phyloP scores from a whole-genome alignment of 192 early-diverging fungal genomes.

The Thamnidium elegans region DNA sequence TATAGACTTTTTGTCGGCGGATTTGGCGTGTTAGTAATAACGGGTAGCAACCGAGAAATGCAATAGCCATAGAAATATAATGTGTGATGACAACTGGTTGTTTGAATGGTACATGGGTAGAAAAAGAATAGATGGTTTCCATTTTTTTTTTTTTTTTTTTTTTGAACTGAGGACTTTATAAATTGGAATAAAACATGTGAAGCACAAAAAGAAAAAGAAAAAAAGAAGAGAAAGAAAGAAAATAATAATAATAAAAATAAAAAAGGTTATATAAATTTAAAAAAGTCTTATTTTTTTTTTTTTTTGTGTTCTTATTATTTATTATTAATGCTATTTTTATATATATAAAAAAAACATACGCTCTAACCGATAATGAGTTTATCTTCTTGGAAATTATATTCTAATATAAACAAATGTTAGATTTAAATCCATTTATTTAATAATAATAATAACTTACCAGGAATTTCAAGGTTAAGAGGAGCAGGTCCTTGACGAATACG shows the following conservation, averaged over 20 bases:
- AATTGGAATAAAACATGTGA: neutral
- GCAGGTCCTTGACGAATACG: slow-evolving; percentile 98
- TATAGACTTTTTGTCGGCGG: slow-evolving; percentile 9
- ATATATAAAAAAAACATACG: neutral
- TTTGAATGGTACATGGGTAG: slow-evolving; percentile 22
- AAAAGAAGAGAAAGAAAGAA: slow-evolving; percentile 8
- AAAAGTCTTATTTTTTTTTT: neutral
- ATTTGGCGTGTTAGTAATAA: slow-evolving; percentile 37
- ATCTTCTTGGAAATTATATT: slow-evolving; percentile 68
- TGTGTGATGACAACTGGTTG: slow-evolving; percentile 47
- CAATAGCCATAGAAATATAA: slow-evolving; percentile 40
- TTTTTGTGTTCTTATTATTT: no score
- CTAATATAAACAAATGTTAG: slow-evolving; percentile 2
- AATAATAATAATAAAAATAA: neutral
- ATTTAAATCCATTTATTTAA: neutral
- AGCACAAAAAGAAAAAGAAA: neutral
- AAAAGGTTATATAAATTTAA: neutral
- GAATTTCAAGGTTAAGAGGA: slow-evolving; percentile 97
- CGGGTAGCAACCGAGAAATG: slow-evolving; percentile 40
- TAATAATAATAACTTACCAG: slow-evolving; percentile 49
- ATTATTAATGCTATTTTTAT: no score
- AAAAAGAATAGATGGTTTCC: slow-evolving; percentile 21
- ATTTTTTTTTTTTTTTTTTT: neutral
- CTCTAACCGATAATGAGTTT: slow-evolving; percentile 86
- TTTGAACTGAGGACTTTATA: neutral